Evolutionary conservation across 2,329 filamentous ascomycete genomes (phyloP), one percentile per base, ranked within the genome.

Genomic region (Diaporthe destruens): DNA sequence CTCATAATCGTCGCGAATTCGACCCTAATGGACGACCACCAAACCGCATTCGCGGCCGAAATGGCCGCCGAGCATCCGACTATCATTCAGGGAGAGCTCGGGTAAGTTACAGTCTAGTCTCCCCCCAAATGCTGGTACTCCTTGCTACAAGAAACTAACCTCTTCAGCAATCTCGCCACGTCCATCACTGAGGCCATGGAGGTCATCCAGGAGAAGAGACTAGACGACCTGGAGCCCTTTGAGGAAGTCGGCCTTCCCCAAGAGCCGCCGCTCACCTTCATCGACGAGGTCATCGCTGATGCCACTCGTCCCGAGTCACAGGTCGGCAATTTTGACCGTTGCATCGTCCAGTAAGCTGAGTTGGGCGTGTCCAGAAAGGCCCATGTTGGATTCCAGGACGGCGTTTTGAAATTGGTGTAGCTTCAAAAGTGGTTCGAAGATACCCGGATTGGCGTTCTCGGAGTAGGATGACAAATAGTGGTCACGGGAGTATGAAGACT

Each of bases 1-100:
- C 85, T 98, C n/a, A 88, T 99, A 65, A 94, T 98, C 0, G 95
- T 99, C 2, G 93, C 96, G 2, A 99, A 99, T 80, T 87, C 90
- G 1, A 85, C 86, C 8, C 88, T 99, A 0, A 88, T 98, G 77
- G 91, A 97, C 79, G 96, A 99, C 78, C 96, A 99, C 80, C 96
- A 99, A 82, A 88, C 90, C 25, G 94, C 98, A 81, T 88, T 99
- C 70, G 96, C 96, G 0, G 86, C 91, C 65, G 91, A 94, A 76
- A 87, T 98, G 71, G 89, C 92, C 42, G 84, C 86, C 32, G 89
- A 94, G 76, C 92, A 92, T n/a, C 25, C 51, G 32, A 97, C 97
- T 82, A 90, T 94, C 3, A 86, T 95, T n/a, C 87, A 91, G 77
- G 93, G 92, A 14, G 84, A 87, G 69, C 83, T 94, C 54, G 86